Percentiles rank a stretch among this genome's conserved stretches.
These are phyloP conservation scores for Alternaria rosae DNA, from an alignment of 2,329 filamentous ascomycete genomes.

Conservation along the genomic window DNA sequence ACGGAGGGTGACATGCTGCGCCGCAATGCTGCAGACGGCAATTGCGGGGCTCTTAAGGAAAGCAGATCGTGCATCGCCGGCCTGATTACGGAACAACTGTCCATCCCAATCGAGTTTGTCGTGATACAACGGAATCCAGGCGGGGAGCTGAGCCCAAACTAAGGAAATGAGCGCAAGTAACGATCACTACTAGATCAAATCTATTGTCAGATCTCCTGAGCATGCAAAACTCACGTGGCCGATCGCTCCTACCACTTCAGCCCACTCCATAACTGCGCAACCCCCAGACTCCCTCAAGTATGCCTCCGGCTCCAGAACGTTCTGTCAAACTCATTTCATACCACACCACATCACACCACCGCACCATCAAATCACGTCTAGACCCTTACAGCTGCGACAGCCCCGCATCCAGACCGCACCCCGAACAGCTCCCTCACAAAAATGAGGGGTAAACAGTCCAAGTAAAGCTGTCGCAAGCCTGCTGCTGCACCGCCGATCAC, in stretches of 20 bases:
- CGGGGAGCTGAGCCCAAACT: too few species aligned
- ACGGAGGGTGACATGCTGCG: too few species aligned
- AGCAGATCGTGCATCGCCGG: too few species aligned
- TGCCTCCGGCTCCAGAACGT: not conserved
- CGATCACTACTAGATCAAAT: too few species aligned
- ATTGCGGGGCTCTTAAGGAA: too few species aligned
- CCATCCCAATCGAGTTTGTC: too few species aligned
- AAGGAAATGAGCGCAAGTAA: too few species aligned
- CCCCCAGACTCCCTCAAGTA: not conserved
- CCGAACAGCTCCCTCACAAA: not conserved
- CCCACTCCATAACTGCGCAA: not conserved
- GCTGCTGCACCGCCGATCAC: not conserved
- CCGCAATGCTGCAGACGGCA: too few species aligned
- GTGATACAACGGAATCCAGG: not conserved
- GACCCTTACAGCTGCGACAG: not conserved
- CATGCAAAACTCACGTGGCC: not conserved
- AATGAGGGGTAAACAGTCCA: not conserved
- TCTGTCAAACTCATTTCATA: not conserved
- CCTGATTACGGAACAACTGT: too few species aligned
- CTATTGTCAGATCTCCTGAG: too few species aligned
- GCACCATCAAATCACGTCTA: not conserved
- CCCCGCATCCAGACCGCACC: not conserved
- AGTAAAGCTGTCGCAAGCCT: not conserved
- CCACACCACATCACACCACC: not conserved
- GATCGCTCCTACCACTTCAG: not conserved